Evolutionary conservation across 129 eudicot genomes (phyloP).

Genomic region (Artemisia annua): DNA sequence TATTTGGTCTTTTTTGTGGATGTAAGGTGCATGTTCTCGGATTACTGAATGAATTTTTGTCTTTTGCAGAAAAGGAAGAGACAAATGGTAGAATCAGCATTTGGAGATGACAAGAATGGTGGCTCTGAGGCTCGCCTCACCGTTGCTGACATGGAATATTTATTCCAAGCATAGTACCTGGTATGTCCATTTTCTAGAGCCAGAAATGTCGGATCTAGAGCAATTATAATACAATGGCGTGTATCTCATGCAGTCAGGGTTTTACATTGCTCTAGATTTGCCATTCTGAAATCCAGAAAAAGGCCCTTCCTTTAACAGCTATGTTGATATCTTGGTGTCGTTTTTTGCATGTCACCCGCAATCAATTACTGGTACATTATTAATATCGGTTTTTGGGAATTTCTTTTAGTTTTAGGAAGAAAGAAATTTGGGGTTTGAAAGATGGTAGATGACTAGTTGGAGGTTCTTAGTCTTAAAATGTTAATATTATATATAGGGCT

Average conservation of each 20-base stretch:
- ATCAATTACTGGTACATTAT: conserved; percentile 3
- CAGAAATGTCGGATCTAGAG: background rate
- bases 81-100: conserved; percentile 82
- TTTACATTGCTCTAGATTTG: conserved; percentile 6
- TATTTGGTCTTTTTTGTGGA: no score
- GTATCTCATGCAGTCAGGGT: background rate
- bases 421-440: conserved; percentile 12
- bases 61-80: conserved; percentile 81
- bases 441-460: no score
- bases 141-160: conserved; percentile 76
- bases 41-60: background rate
- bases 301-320: background rate
- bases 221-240: background rate
- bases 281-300: conserved; percentile 19
- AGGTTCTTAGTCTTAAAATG: conserved; percentile 26
- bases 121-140: conserved; percentile 65
- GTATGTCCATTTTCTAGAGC: conserved; percentile 18
- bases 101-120: conserved; percentile 79
- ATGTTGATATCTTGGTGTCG: conserved; percentile 9
- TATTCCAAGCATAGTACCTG: conserved; percentile 51
- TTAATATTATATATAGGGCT: background rate
- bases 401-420: background rate
- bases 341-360: conserved; percentile 23
- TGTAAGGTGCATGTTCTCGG: no score
- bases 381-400: conserved; percentile 5